Evolutionary conservation across 257 asterid species (phyloP).

Genomic region (Lantana camara): DNA sequence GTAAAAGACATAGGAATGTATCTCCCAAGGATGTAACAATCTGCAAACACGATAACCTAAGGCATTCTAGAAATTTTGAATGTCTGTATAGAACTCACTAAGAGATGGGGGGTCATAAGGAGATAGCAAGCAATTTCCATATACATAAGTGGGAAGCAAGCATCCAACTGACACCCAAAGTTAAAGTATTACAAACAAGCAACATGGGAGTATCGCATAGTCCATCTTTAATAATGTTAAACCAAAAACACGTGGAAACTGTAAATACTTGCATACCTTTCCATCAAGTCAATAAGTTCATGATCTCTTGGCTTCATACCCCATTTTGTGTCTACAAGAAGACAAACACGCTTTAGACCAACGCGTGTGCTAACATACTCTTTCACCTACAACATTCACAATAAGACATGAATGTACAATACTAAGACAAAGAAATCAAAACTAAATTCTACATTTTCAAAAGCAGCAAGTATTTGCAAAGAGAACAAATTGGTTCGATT

Average conservation of each 20-base stretch:
- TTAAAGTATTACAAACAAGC: background rate
- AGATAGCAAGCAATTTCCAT: background rate
- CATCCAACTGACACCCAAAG: conserved; percentile 10
- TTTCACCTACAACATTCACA: conserved; percentile 70
- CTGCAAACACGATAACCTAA: background rate
- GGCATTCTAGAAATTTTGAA: background rate
- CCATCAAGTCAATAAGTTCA: conserved; percentile 91
- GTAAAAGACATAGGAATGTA: too few relatives aligned
- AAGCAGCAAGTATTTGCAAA: conserved; percentile 15
- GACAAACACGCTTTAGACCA: conserved; percentile 82
- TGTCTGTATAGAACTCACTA: background rate
- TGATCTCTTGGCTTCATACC: conserved; percentile 95
- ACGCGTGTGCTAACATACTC: conserved; percentile 88
- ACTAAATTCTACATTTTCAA: conserved; percentile 17
- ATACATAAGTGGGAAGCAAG: conserved; percentile 1
- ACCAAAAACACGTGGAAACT: background rate
- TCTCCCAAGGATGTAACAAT: background rate
- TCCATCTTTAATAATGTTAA: conserved; percentile 1
- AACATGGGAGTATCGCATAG: conserved; percentile 3
- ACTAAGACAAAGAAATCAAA: conserved; percentile 10
- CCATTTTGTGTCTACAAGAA: conserved; percentile 97
- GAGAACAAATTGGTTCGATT: background rate
- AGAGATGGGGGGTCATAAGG: too few relatives aligned
- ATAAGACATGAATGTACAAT: conserved; percentile 18
- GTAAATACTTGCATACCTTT: conserved; percentile 52